Base-by-base conservation (phyloP, 768 basidiomycete species). In the Rhodotorula graminis region DNA sequence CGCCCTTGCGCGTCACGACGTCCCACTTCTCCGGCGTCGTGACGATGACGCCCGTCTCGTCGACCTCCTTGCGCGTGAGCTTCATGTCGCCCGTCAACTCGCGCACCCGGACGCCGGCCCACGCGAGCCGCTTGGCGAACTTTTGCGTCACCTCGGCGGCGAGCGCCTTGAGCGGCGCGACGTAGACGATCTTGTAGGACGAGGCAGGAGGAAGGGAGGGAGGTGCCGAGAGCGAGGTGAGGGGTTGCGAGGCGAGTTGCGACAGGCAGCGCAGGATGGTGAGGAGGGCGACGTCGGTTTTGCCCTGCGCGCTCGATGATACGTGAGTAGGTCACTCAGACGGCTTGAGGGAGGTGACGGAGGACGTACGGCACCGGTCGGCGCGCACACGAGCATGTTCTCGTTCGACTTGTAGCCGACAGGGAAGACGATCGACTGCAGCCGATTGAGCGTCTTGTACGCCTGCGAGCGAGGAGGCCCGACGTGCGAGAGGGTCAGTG, bases 11-110 rank as follows among this genome's bases (percentile, higher is more conserved):
- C 16, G 96, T 99, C 6, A 99, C 96, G 0, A 99, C 96, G 76
- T 98, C 96, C 96, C 96, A 99, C 81, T 99, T 99, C 80, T 99
- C 96, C 0, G 96, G 96, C 2, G 96, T 99, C 4, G 96, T 99
- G 14, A 99, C 93, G 70, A 99, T 98, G 58, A 99, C 89, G 79
- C 97, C 95, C 18, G 96, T 98, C 81, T 90, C 88, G 2, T 90
- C 89, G 71, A 99, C 93, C 82, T 98, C 95, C 50, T 88, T 85
- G 80, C 90, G 90, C 25, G 96, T 92, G 80, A 99, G 82, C 80
- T 98, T 96, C 94, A 98, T 98, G 78, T 99, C 96, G 81, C 95
- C 84, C 29, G 95, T 98, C 74, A 98, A 83, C 82, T 99, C 96
- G 58, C 90, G 85, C 53, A 97, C 93, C 78, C 85, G 83, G 71